A percentile compares a stretch with the other conserved stretches of the same genome.
Conservation (phyloP, 495 filamentous ascomycete genomes). For the Clohesyomyces aquaticus region DNA sequence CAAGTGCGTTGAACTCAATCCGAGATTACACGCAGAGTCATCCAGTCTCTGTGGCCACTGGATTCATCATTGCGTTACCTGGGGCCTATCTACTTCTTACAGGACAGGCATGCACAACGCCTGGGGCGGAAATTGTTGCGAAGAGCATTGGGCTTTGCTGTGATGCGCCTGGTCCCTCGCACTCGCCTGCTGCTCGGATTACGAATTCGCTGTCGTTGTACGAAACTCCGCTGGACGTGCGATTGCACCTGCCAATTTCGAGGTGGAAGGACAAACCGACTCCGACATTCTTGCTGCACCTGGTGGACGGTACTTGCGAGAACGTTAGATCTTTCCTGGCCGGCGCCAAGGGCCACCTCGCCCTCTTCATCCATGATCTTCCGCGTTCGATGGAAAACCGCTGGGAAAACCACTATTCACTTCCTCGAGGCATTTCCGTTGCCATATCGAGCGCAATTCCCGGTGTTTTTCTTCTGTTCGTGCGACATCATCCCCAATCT, state of each 20-base stretch:
- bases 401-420: conserved; percentile 10
- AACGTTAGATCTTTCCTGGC: conserved; percentile 2
- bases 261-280: conserved; percentile 22
- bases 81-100: conserved; percentile 26
- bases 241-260: conserved; percentile 11
- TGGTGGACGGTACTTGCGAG: background rate
- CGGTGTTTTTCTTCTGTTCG: conserved; percentile 23
- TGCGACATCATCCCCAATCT: conserved; percentile 14
- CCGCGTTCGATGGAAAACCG: conserved; percentile 2
- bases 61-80: conserved; percentile 25
- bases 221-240: conserved; percentile 8
- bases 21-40: conserved; percentile 30
- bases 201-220: conserved; percentile 11
- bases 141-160: conserved; percentile 11
- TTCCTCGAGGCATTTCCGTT: conserved; percentile 7
- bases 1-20: conserved; percentile 10
- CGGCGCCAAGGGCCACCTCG: background rate
- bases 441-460: conserved; percentile 23
- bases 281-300: conserved; percentile 3
- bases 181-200: conserved; percentile 1
- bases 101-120: conserved; percentile 16
- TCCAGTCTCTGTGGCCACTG: conserved; percentile 20
- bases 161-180: background rate
- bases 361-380: background rate
- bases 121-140: background rate